Evolutionary conservation across 768 basidiomycete genomes (phyloP), one percentile per base, ranked within the genome.

Genomic region (Serpula lacrymans): DNA sequence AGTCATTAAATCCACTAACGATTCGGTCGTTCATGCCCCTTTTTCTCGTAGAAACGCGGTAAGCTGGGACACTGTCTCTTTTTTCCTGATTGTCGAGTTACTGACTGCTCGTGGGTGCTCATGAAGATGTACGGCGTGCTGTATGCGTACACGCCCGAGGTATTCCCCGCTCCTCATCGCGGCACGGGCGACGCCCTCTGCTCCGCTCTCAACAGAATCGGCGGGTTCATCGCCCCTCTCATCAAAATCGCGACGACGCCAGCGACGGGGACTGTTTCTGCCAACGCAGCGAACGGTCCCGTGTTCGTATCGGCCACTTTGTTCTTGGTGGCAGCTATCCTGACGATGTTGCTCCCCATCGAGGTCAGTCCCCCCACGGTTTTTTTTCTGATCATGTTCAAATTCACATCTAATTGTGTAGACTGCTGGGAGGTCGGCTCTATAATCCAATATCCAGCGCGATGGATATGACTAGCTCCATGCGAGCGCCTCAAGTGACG

Each of bases 71-170:
- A n/a, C n/a, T n/a, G n/a, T n/a, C n/a, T n/a, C n/a, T 47, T 10
- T 4, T 5, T 24, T 29, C 21, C 23, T 10, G 17, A 8, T 25
- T 41, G 21, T 13, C 29, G 24, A 16, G 13, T 20, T n/a, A 42
- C 14, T 41, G 17, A 38, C 28, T 33, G n/a, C 46, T 32, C 36
- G 10, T n/a, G n/a, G n/a, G n/a, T n/a, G n/a, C n/a, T n/a, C n/a
- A 12, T 36, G 17, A 24, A 59, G 69, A 71, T 74, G 71, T 75
- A 76, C 43, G 76, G 73, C 8, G 66, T 76, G 8, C 60, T 77
- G 11, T 80, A 71, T 39, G 76, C 76, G 2, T 78, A 77, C 48
- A 79, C 78, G 6, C 78, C 78, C 1, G 77, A 80, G 51, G 72
- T 75, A 14, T 80, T 80, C 61, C 74, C 78, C 0, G 73, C 74